Base-by-base conservation (phyloP, 768 basidiomycete species). In the Fibroporia radiculosa region DNA sequence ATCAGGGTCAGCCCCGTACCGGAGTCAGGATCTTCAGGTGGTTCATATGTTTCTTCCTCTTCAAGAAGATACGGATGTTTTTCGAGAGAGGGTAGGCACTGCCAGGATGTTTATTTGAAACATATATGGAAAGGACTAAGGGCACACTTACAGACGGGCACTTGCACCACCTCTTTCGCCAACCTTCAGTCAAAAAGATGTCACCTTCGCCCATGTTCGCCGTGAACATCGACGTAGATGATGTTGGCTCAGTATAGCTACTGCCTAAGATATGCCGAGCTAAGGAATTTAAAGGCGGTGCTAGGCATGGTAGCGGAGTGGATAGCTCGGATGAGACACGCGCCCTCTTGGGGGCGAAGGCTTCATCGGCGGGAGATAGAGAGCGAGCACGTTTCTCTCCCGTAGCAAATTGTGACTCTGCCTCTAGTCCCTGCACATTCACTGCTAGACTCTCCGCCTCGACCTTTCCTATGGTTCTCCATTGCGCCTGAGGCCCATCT, bases 1-100 rank as follows among this genome's bases (percentile, higher is more conserved):
- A 10, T 18, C 11, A 20, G 13, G 12, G 22, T 24, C 13, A 26
- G 26, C n/a, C 20, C 18, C 14, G 31, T 41, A 80, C 88, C 79
- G 49, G 80, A 87, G 58, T 92, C 89, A 8, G 89, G 88, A 62
- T 91, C 89, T 55, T 86, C 80, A 3, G 88, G 89, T 1, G 84
- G 86, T 57, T 88, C 84, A 49, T 87, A 91, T 0, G 82, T 87
- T 32, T 87, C 85, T 50, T 91, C 89, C 60, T 85, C 84, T 50
- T 84, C 72, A 10, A 87, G 62, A 19, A 91, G 66, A 62, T 72
- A 89, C 22, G 76, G 69, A 54, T 75, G 65, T 13, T 63, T 61
- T 54, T 74, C 64, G 32, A 90, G 64, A 6, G 66, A 68, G 0
- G 73, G 66, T 4, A 76, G 60, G 62, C 87, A 91, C 83, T 88